Evolutionary conservation across 257 asterid genomes (phyloP), one percentile per base, ranked within the genome.

Genomic region (Solanum verrucosum): DNA sequence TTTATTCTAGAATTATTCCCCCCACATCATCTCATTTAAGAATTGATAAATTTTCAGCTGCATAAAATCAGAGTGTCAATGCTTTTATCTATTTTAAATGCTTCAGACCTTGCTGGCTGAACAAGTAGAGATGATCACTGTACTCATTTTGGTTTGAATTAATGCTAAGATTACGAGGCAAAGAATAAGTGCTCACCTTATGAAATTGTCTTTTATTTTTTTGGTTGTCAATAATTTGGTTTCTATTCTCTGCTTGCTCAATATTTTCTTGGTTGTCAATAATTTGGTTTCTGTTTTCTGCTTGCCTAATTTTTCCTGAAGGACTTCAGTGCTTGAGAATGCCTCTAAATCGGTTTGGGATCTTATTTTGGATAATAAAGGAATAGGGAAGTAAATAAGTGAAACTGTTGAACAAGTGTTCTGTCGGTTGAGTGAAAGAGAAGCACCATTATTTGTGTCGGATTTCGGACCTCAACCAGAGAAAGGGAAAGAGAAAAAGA

Each of bases 301-400:
- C 7, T 77, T 13, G 60, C 84, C 35, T 23, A 20, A 12, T 77
- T 38, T 77, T 38, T 77, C 59, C 33, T 77, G 60, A 94, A 95
- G 99, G 92, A 90, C 94, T 84, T 95, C 98, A 83, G 99, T 94
- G 87, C 98, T 95, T n/a, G 99, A 96, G 93, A 96, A 96, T 92
- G 99, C 99, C 84, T 96, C 99, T 73, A 95, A 91, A 90, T 95
- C 98, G 9, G 98, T 94, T 27, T 96, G 98, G 99, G 99, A 95
- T 84, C 91, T 96, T 88, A 95, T 96, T 87, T 91, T 96, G 92
- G 99, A 96, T 90, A 95, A 94, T 75, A 92, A 93, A 87, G 97
- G 98, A 63, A 84, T 95, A 86, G 98, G 99, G 52, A 96, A 95
- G 93, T 98, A 96, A 90, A 93, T 95, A 38, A 92, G 88, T 72